These are phyloP conservation scores for Microbotryomycetes sp. DNA, from an alignment of 1,284 basidiomycete species.

Conservation along the genomic window DNA sequence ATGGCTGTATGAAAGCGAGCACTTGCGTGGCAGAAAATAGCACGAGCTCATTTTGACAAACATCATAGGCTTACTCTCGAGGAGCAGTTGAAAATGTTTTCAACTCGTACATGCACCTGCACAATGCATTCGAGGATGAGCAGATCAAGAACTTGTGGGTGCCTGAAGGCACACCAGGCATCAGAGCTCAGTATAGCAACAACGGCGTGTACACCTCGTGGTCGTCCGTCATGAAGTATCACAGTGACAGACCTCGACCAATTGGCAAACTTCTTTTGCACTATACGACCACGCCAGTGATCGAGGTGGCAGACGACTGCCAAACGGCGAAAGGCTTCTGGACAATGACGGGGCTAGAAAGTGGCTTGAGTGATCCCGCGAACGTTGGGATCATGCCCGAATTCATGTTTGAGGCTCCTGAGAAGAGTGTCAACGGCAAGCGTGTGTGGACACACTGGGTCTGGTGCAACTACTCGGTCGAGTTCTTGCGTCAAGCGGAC, in stretches of 20 bases:
- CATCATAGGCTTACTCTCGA: not conserved
- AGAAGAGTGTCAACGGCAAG: not conserved
- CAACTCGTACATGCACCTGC: conserved; percentile 2
- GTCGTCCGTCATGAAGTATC: not conserved
- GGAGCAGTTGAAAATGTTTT: conserved; percentile 1
- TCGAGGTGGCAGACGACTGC: not conserved
- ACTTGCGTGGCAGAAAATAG: not conserved
- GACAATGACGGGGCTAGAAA: not conserved
- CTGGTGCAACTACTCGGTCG: not conserved
- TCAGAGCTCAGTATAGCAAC: not conserved
- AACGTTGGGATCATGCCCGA: not conserved
- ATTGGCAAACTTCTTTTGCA: not conserved
- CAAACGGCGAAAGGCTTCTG: conserved; percentile 1
- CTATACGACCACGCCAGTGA: not conserved
- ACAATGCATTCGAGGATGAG: not conserved
- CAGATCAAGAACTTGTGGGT: not conserved
- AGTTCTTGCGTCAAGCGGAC: not conserved
- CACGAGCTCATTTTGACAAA: not conserved
- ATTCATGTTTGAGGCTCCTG: not conserved
- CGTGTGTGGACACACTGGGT: not conserved
- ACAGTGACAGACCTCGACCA: not conserved
- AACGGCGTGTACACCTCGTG: not conserved
- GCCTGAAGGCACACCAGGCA: not conserved
- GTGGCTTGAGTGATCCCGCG: not conserved
- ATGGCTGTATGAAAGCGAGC: no score